These are phyloP conservation scores for Coemansia sp. DNA, from an alignment of 192 early-diverging fungal species.

Conservation along the genomic window DNA sequence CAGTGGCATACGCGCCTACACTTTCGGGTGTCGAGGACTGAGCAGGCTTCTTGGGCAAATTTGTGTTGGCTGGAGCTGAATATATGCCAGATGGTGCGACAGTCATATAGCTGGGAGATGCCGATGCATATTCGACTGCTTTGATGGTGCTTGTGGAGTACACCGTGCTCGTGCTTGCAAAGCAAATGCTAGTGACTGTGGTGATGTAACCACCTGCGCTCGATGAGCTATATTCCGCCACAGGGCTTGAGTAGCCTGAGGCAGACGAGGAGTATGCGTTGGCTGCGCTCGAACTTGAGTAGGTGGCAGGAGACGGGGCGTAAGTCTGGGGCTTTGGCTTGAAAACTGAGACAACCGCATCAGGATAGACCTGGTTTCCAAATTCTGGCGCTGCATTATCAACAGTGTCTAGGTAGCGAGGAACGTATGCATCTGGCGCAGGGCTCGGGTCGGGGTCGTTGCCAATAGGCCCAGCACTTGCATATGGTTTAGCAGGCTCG, in stretches of 20 bases:
- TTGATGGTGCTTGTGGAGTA: constrained; percentile 33
- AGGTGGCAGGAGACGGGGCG: background rate
- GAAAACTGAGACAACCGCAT: constrained; percentile 5
- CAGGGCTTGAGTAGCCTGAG: background rate
- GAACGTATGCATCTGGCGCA: background rate
- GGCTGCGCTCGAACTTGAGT: background rate
- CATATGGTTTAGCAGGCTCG: background rate
- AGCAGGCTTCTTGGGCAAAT: background rate
- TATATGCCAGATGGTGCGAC: background rate
- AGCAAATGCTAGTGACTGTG: constrained; percentile 10
- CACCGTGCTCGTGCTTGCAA: constrained; percentile 13
- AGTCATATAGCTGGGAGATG: background rate
- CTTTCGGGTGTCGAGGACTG: background rate
- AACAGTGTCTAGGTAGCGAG: background rate
- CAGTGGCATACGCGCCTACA: background rate
- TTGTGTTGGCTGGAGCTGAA: background rate
- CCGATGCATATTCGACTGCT: background rate
- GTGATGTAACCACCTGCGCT: background rate
- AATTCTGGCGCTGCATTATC: background rate
- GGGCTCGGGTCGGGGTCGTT: background rate
- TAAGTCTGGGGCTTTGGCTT: background rate
- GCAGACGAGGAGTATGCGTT: background rate
- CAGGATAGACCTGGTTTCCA: background rate
- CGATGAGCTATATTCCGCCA: background rate
- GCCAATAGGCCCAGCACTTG: background rate